Evolutionary conservation across 1,284 basidiomycete species (phyloP).

Genomic region (Peniophora sp.): DNA sequence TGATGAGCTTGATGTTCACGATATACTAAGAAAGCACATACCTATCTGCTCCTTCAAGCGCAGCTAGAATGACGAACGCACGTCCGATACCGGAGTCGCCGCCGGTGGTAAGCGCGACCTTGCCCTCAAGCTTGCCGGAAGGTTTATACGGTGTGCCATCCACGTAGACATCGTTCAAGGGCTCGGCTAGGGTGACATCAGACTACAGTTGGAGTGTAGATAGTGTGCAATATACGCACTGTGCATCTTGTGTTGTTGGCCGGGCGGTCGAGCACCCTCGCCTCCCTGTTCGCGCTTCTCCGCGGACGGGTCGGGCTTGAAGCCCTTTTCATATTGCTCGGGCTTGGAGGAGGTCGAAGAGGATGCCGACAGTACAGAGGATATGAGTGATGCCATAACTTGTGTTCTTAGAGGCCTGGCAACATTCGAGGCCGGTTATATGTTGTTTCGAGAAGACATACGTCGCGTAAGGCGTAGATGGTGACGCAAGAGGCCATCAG

Average conservation of each 20-base stretch:
- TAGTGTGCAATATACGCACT: not conserved
- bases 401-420: too few species aligned
- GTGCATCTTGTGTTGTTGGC: not conserved
- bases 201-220: not conserved
- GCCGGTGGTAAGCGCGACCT: constrained; percentile 40
- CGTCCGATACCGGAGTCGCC: constrained; percentile 45
- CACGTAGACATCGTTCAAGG: constrained; percentile 39
- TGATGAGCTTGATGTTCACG: not conserved
- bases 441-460: too few species aligned
- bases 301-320: not conserved
- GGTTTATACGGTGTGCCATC: constrained; percentile 37
- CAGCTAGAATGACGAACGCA: constrained; percentile 17
- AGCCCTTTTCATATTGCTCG: not conserved
- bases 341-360: not conserved
- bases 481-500: too few species aligned
- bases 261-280: not conserved
- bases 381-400: too few species aligned
- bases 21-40: not conserved
- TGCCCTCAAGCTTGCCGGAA: constrained; percentile 35
- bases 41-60: constrained; percentile 49
- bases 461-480: too few species aligned
- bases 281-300: not conserved
- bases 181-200: constrained; percentile 25
- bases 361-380: too few species aligned
- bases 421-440: too few species aligned